Conservation (phyloP, 192 early-diverging fungal species). For the Podila epicladia region DNA sequence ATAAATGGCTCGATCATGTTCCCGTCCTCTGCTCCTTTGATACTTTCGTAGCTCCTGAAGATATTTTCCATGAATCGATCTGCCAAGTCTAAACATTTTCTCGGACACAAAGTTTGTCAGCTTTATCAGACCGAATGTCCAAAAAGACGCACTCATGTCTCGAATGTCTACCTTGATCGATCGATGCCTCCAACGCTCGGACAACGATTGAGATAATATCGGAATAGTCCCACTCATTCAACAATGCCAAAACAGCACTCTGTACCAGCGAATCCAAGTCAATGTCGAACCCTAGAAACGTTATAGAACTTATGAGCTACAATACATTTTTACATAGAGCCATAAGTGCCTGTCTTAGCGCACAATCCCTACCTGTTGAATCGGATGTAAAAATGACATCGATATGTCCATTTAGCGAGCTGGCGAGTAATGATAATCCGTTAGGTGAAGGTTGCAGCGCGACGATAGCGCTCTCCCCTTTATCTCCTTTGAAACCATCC, state of each 20-base stretch:
- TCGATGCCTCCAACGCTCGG: slow-evolving; percentile 10
- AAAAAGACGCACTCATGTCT: too few relatives aligned
- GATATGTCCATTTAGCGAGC: slow-evolving; percentile 24
- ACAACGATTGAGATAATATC: slow-evolving; percentile 31
- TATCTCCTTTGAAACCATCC: slow-evolving; percentile 21
- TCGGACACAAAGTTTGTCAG: too few relatives aligned
- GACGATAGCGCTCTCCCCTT: slow-evolving; percentile 1
- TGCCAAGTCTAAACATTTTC: slow-evolving; percentile 20
- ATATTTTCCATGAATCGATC: slow-evolving; percentile 36
- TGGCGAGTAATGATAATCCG: slow-evolving; percentile 11
- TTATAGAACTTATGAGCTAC: background rate
- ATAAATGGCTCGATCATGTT: slow-evolving; percentile 28
- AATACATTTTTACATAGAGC: background rate
- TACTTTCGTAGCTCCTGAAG: slow-evolving; percentile 38
- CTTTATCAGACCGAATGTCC: too few relatives aligned
- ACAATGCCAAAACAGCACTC: slow-evolving; percentile 18
- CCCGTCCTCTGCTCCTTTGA: slow-evolving; percentile 40
- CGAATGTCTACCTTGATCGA: slow-evolving; percentile 16
- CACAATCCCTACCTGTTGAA: slow-evolving; percentile 5
- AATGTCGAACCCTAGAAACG: slow-evolving; percentile 17
- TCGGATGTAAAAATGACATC: slow-evolving; percentile 14
- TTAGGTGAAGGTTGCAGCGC: slow-evolving; percentile 42
- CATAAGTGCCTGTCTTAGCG: background rate
- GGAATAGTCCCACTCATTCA: slow-evolving; percentile 50
- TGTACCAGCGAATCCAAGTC: slow-evolving; percentile 30